phyloP scores from a whole-genome alignment of 495 filamentous ascomycete species.

The Aspergillus steynii region DNA sequence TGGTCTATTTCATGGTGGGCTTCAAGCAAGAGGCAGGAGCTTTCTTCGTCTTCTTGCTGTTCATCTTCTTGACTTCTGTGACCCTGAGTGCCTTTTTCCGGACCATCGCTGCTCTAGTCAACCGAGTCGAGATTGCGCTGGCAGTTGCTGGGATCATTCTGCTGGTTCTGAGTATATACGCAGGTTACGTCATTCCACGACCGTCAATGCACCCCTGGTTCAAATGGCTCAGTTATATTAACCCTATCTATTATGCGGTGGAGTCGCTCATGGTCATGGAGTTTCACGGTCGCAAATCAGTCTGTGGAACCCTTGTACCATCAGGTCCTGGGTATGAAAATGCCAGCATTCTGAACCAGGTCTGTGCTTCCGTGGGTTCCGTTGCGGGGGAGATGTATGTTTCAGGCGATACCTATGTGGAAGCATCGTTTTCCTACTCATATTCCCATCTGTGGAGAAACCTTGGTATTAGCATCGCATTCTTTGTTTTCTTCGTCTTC shows the following conservation, averaged over 20 bases:
- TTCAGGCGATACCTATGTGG: constrained; percentile 45
- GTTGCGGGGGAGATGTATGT: constrained; percentile 41
- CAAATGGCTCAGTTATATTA: constrained; percentile 56
- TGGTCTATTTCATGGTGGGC: not conserved
- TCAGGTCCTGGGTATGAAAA: constrained; percentile 37
- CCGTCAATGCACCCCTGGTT: constrained; percentile 40
- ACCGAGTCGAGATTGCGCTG: constrained; percentile 37
- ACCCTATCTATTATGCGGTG: constrained; percentile 58
- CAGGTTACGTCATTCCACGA: constrained; percentile 36
- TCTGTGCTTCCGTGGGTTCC: constrained; percentile 51
- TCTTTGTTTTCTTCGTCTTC: constrained; percentile 53
- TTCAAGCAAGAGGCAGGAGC: not conserved
- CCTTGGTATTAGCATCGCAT: constrained; percentile 58
- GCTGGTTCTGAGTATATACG: constrained; percentile 33
- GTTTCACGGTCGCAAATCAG: constrained; percentile 47
- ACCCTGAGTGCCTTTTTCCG: constrained; percentile 51
- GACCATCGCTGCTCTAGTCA: constrained; percentile 30
- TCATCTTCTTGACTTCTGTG: constrained; percentile 42
- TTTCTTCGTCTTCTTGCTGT: not conserved
- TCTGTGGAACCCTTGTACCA: constrained; percentile 62
- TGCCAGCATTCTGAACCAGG: constrained; percentile 13
- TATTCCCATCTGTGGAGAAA: constrained; percentile 59
- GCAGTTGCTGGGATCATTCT: constrained; percentile 31
- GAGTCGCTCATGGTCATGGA: constrained; percentile 50
- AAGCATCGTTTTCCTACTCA: constrained; percentile 46